phyloP scores from a whole-genome alignment of 805 yeast species.

The Sugiyamaella smithiae region DNA sequence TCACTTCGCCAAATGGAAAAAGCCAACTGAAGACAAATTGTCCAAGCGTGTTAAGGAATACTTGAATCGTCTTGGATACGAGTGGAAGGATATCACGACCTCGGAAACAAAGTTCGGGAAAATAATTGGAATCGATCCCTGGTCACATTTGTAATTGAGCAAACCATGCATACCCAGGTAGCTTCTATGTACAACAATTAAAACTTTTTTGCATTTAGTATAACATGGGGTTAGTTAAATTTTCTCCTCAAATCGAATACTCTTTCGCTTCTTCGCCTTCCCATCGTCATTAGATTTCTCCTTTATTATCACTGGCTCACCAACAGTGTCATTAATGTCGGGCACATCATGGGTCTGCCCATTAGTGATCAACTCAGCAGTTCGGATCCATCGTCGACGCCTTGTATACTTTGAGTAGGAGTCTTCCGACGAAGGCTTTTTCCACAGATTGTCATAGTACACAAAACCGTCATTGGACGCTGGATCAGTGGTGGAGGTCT shows the following conservation, averaged over 20 bases:
- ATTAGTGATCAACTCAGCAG: constrained; percentile 49
- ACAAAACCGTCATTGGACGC: constrained; percentile 79
- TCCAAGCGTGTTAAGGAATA: constrained; percentile 31
- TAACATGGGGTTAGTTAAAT: too few species aligned
- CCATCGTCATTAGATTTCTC: constrained; percentile 5
- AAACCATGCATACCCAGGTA: neutral
- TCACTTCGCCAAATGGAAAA: constrained; percentile 28
- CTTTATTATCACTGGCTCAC: constrained; percentile 8
- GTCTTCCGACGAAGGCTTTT: constrained; percentile 82
- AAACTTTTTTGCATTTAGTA: too few species aligned
- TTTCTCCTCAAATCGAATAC: constrained; percentile 26
- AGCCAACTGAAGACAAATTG: constrained; percentile 30
- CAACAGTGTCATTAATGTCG: constrained; percentile 6
- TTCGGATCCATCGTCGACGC: constrained; percentile 92
- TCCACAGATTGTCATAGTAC: constrained; percentile 93
- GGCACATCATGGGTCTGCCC: constrained; percentile 11
- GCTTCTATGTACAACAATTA: neutral
- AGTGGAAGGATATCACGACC: constrained; percentile 37
- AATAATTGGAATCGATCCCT: constrained; percentile 43
- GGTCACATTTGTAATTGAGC: constrained; percentile 31
- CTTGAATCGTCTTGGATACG: constrained; percentile 40
- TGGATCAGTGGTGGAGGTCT: constrained; percentile 51
- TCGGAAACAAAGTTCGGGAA: constrained; percentile 36
- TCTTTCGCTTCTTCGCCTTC: constrained; percentile 20
- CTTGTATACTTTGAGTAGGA: constrained; percentile 88